Evolutionary conservation across 148 eudicot species (phyloP).

Genomic region (Vaccinium myrtillus): DNA sequence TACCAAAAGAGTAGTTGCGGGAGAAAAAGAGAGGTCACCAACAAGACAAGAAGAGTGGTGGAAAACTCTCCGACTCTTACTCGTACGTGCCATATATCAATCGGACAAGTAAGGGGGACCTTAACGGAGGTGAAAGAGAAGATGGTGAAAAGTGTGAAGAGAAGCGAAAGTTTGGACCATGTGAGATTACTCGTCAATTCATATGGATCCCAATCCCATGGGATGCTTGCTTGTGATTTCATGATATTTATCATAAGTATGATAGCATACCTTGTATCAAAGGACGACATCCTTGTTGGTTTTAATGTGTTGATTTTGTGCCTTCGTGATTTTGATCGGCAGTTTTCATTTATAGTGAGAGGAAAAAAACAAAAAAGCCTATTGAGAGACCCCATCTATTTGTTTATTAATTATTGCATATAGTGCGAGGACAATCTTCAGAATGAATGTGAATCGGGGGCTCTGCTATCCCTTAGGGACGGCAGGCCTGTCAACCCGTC

Average conservation of each 20-base stretch:
- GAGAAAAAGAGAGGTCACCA: background rate
- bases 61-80: no score
- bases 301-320: background rate
- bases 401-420: no score
- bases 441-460: no score
- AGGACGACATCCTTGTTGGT: background rate
- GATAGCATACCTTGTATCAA: background rate
- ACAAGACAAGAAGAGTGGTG: background rate
- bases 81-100: no score
- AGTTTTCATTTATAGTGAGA: no score
- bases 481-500: no score
- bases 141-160: background rate
- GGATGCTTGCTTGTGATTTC: slow-evolving; percentile 11
- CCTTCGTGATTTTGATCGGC: background rate
- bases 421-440: no score
- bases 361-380: no score
- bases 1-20: background rate
- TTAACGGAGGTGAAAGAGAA: background rate
- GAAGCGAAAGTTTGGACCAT: background rate
- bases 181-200: background rate
- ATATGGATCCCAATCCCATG: slow-evolving; percentile 7
- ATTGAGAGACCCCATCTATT: no score
- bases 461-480: no score
- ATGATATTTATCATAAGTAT: background rate
- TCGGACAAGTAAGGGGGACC: no score